Conservation (phyloP, 2,329 filamentous ascomycete genomes). For the Amylocarpus encephaloides region DNA sequence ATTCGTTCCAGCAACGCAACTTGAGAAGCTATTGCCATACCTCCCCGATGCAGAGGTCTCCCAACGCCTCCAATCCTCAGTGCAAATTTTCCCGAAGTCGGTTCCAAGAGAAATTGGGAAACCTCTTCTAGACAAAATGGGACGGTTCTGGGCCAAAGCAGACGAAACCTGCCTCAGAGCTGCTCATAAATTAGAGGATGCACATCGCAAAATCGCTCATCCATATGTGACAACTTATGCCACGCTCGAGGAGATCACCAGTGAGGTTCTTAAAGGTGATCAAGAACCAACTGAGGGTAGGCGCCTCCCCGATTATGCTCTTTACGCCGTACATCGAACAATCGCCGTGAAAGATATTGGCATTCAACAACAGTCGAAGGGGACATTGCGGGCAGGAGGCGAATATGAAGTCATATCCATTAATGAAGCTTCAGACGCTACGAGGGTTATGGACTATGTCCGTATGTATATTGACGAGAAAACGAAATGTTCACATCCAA, state of each 20-base stretch:
- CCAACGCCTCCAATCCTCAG: slow-evolving; percentile 30
- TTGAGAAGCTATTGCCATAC: slow-evolving; percentile 39
- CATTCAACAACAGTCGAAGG: slow-evolving; percentile 48
- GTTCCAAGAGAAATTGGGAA: slow-evolving; percentile 41
- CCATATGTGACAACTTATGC: slow-evolving; percentile 35
- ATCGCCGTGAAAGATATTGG: slow-evolving; percentile 53
- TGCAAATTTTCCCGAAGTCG: slow-evolving; percentile 34
- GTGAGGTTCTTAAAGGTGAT: slow-evolving; percentile 33
- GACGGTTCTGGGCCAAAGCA: slow-evolving; percentile 37
- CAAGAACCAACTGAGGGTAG: slow-evolving; percentile 24
- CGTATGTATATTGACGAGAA: slow-evolving; percentile 45
- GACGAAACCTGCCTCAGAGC: slow-evolving; percentile 42
- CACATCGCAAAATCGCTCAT: slow-evolving; percentile 41
- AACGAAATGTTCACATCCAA: slow-evolving; percentile 9
- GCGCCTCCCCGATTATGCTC: slow-evolving; percentile 40
- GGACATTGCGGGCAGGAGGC: slow-evolving; percentile 43
- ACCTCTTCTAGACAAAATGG: slow-evolving; percentile 38
- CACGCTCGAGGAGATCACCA: slow-evolving; percentile 40
- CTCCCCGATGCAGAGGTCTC: slow-evolving; percentile 37
- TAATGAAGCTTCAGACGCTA: slow-evolving; percentile 46
- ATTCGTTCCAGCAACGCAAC: slow-evolving; percentile 37
- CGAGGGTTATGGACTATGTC: slow-evolving; percentile 45
- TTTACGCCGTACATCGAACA: slow-evolving; percentile 67
- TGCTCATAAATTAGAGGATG: slow-evolving; percentile 41
- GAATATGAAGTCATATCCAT: slow-evolving; percentile 58